Conservation (phyloP, 768 basidiomycete species). For the Pulveroboletus sp. region DNA sequence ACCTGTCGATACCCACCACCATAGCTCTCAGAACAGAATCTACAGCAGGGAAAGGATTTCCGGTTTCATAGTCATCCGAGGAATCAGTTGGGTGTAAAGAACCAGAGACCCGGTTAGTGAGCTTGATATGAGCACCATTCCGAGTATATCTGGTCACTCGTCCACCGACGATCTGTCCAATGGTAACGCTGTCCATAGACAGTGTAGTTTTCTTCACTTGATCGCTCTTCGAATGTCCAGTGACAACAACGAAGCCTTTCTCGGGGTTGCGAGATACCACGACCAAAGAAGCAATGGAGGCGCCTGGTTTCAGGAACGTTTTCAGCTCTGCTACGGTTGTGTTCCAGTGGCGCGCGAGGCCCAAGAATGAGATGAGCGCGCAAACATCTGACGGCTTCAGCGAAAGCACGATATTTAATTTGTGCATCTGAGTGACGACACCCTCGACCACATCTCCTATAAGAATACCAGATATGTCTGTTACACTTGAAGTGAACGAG, state of each 20-base stretch:
- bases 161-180: slow-evolving; percentile 77
- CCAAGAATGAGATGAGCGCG: slow-evolving; percentile 83
- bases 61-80: slow-evolving; percentile 70
- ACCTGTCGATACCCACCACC: slow-evolving; percentile 65
- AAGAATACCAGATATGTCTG: slow-evolving; percentile 69
- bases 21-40: slow-evolving; percentile 66
- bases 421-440: slow-evolving; percentile 74
- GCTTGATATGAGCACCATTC: slow-evolving; percentile 72
- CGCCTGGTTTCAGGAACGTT: slow-evolving; percentile 57
- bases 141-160: slow-evolving; percentile 71
- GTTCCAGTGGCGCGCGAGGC: slow-evolving; percentile 75
- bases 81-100: slow-evolving; percentile 78
- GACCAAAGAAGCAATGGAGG: slow-evolving; percentile 68
- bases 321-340: slow-evolving; percentile 64
- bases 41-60: slow-evolving; percentile 51
- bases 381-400: slow-evolving; percentile 66
- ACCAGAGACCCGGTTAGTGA: slow-evolving; percentile 67
- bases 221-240: slow-evolving; percentile 60
- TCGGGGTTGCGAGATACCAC: slow-evolving; percentile 88
- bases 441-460: slow-evolving; percentile 74
- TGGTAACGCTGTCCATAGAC: slow-evolving; percentile 57
- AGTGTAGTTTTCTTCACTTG: slow-evolving; percentile 46
- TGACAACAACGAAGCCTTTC: slow-evolving; percentile 82
- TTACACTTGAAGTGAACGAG: slow-evolving; percentile 41
- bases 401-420: slow-evolving; percentile 73